A percentile compares a stretch with the other conserved stretches of the same genome.
Conservation (phyloP, 2,329 filamentous ascomycete species). For the Capronia americana region DNA sequence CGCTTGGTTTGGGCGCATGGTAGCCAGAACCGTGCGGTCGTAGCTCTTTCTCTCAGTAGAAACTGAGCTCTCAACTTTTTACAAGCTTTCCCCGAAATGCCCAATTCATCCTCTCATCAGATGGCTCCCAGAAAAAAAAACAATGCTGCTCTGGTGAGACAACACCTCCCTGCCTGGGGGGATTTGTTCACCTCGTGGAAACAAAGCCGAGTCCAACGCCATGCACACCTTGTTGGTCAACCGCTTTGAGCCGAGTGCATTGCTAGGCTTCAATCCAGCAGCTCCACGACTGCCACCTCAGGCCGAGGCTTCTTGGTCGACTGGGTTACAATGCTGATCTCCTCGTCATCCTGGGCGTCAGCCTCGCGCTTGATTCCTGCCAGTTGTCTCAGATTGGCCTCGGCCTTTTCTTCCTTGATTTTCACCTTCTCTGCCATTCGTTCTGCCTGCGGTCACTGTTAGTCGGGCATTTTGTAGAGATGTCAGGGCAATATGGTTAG, state of each 20-base stretch:
- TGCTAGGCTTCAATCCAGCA: conserved; percentile 15
- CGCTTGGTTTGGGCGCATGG: conserved; percentile 38
- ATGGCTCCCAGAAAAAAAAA: background rate
- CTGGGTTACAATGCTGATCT: conserved; percentile 1
- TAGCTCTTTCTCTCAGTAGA: conserved; percentile 9
- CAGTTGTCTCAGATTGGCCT: background rate
- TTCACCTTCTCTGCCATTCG: conserved; percentile 11
- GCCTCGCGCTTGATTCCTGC: conserved; percentile 19
- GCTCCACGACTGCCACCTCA: conserved; percentile 8
- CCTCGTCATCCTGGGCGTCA: conserved; percentile 7
- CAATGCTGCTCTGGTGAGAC: background rate
- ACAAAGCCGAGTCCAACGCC: background rate
- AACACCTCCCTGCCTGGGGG: background rate
- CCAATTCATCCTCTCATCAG: background rate
- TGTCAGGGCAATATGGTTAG: background rate
- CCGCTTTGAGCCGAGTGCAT: no score
- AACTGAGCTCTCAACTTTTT: background rate
- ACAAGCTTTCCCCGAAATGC: background rate
- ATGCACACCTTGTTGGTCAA: background rate
- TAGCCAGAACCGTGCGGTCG: conserved; percentile 34
- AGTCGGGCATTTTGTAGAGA: background rate
- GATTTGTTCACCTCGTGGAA: background rate
- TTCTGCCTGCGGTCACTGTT: conserved; percentile 1
- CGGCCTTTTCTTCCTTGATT: conserved; percentile 14
- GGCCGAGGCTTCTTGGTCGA: conserved; percentile 14